Conservation (phyloP, 345 rosid species). For the Corchorus capsularis region DNA sequence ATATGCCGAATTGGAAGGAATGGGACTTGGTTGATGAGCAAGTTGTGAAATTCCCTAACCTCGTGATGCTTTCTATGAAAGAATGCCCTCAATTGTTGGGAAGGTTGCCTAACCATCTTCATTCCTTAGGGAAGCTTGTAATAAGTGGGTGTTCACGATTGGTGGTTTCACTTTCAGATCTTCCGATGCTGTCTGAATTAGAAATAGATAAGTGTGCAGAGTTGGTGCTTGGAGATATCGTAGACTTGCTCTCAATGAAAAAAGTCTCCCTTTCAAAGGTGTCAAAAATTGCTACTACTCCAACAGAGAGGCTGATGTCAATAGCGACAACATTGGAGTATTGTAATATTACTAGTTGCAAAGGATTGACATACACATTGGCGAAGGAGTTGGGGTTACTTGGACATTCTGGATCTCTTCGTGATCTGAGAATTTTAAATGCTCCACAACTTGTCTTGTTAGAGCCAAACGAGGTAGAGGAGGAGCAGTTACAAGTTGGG, state of each 20-base stretch:
- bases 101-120: not conserved
- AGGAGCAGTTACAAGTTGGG: not conserved
- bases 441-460: constrained; percentile 2
- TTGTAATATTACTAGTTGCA: not conserved
- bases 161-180: not conserved
- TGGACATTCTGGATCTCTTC: not conserved
- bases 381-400: not conserved
- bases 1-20: constrained; percentile 2
- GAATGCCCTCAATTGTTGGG: not conserved
- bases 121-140: not conserved
- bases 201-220: not conserved
- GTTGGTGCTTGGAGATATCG: not conserved
- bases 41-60: not conserved
- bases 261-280: too few species aligned
- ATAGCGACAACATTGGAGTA: not conserved
- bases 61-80: not conserved
- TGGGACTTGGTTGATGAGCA: not conserved
- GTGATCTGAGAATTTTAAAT: not conserved
- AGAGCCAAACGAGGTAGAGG: not conserved
- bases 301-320: not conserved
- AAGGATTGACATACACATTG: not conserved
- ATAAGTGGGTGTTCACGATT: not conserved
- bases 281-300: not conserved
- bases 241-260: too few species aligned
- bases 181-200: not conserved